Percentiles rank a stretch among this genome's conserved stretches.
phyloP scores from a whole-genome alignment of 257 asterid genomes.

The Solanum arcanum region DNA sequence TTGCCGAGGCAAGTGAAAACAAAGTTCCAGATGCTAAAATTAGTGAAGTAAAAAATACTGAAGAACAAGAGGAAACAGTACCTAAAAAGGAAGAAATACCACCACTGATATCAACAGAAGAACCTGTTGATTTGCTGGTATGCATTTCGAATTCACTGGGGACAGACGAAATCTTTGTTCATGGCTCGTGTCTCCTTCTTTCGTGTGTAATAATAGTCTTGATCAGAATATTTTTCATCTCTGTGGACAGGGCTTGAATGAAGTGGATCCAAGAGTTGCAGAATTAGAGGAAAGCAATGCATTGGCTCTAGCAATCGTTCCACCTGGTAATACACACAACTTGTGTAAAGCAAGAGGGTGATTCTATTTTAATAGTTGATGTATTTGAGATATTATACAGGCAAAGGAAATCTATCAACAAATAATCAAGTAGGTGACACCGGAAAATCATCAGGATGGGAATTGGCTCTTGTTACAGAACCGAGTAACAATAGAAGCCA shows the following conservation, averaged over 20 bases:
- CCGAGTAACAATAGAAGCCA: conserved; percentile 56
- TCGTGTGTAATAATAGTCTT: not conserved
- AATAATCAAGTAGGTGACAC: conserved; percentile 12
- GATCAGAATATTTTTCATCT: not conserved
- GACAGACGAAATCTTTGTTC: not conserved
- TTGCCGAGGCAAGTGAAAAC: conserved; percentile 8
- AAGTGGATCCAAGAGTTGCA: conserved; percentile 32
- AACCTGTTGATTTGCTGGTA: conserved; percentile 61
- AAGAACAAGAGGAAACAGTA: conserved; percentile 14
- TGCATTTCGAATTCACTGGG: not conserved
- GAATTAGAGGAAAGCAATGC: conserved; percentile 62
- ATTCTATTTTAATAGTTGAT: not conserved
- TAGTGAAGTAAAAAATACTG: conserved; percentile 13
- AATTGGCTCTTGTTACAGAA: conserved; percentile 57
- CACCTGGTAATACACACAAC: conserved; percentile 36
- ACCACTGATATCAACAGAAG: conserved; percentile 18
- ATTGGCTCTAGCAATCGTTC: conserved; percentile 66
- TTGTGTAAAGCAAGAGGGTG: not conserved
- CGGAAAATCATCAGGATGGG: conserved; percentile 68
- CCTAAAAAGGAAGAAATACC: conserved; percentile 16
- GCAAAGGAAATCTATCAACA: conserved; percentile 11
- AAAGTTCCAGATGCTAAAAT: conserved; percentile 17
- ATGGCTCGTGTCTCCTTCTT: not conserved
- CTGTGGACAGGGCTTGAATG: conserved; percentile 36
- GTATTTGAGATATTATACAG: conserved; percentile 14